phyloP scores from a whole-genome alignment of 805 yeast species.

The Ogataea methylovora region DNA sequence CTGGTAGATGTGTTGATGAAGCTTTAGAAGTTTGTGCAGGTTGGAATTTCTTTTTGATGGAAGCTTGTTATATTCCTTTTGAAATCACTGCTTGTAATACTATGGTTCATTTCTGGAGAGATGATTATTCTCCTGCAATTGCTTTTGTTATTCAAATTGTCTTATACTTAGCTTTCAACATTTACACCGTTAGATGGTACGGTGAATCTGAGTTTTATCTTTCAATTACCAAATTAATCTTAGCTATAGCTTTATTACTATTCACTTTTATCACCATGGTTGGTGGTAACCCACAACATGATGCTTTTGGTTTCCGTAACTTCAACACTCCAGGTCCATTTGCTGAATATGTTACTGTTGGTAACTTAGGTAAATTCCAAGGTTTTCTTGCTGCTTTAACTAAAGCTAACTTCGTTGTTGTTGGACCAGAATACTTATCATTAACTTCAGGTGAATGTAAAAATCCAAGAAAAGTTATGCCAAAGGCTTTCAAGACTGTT shows the following conservation, averaged over 20 bases:
- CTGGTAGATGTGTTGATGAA: conserved; percentile 31
- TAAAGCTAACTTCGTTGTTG: conserved; percentile 32
- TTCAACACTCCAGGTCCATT: conserved; percentile 36
- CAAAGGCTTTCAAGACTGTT: conserved; percentile 33
- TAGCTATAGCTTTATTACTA: conserved; percentile 39
- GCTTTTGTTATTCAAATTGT: conserved; percentile 34
- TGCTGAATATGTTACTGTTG: conserved; percentile 29
- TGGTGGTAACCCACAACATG: conserved; percentile 47
- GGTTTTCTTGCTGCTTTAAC: conserved; percentile 34
- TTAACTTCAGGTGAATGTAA: conserved; percentile 37
- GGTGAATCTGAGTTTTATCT: conserved; percentile 46
- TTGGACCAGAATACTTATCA: conserved; percentile 37
- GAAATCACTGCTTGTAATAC: conserved; percentile 44
- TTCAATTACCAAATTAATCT: conserved; percentile 36
- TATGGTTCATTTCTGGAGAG: conserved; percentile 46
- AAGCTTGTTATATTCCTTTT: conserved; percentile 38
- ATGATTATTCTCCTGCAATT: conserved; percentile 40
- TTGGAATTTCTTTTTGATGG: conserved; percentile 34
- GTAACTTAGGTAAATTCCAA: conserved; percentile 31
- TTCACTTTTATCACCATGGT: conserved; percentile 48
- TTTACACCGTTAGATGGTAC: conserved; percentile 39
- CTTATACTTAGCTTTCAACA: conserved; percentile 34
- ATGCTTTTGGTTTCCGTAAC: conserved; percentile 42
- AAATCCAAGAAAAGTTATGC: conserved; percentile 33
- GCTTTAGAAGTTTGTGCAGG: conserved; percentile 28